Evolutionary conservation across 2,329 filamentous ascomycete species (phyloP), one percentile per base, ranked within the genome.

Genomic region (Dothidotthia symphoricarpi): DNA sequence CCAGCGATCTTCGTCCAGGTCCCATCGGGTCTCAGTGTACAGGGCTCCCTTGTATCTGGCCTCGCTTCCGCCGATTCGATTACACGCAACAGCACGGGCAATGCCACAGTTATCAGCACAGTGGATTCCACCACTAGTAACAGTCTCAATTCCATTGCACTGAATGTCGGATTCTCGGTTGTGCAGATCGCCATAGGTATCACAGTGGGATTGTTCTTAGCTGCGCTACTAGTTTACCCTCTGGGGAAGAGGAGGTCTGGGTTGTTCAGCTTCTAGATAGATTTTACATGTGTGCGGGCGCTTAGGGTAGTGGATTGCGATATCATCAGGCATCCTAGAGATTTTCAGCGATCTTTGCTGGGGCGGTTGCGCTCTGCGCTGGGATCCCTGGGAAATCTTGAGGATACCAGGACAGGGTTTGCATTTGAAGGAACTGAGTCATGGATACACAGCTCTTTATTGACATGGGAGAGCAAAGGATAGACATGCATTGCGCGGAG

Each of bases 1-100:
- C 89, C 89, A 0, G 89, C 85, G 4, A 94, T 95, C 47, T 94
- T 94, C 47, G 77, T 82, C 2, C 77, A 81, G 42, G 79, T 83
- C 0, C 80, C 80, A 0, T 77, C 73, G 2, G 80, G 79, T 1
- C 66, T 83, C 3, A 76, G 78, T 3, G 78, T 80, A 1, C 74
- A 70, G 35, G 80, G 80, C 1, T 75, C 71, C 11, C 58, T 83
- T 13, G 72, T 83, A 2, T 69, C 72, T 0, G 79, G 80, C 11
- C 69, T 83, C 29, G 73, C 73, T 8, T 75, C 72, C 2, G 78
- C 80, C 0, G 72, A 81, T 45, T 72, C 80, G 48, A 77, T 80
- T 47, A 72, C 69, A 5, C 57, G 63, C 7, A 72, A 69, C 42
- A 69, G 69, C 0, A 76, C 73, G 16, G 67, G 71, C 3, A 50